Percentiles rank a stretch among this genome's conserved stretches.
Conservation (phyloP, 805 yeast genomes). For the Candida qinlingensis region DNA sequence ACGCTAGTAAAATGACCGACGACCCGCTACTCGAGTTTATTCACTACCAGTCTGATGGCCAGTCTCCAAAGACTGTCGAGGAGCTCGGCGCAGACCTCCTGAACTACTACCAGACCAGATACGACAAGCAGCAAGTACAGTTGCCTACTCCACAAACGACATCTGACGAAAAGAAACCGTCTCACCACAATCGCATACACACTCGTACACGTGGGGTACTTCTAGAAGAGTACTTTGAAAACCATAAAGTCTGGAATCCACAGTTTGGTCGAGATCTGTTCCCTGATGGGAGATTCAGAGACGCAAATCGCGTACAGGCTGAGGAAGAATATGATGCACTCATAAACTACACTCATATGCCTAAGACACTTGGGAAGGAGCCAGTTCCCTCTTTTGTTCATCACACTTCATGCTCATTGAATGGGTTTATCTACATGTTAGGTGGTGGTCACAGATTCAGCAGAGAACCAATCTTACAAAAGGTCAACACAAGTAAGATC, state of each 20-base stretch:
- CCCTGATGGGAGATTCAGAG: constrained; percentile 2
- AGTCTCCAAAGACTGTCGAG: not conserved
- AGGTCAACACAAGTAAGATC: constrained; percentile 31
- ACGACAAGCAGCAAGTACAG: constrained; percentile 2
- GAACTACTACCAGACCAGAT: constrained; percentile 1
- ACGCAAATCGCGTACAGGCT: not conserved
- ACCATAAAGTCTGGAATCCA: constrained; percentile 13
- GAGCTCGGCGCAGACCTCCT: not conserved
- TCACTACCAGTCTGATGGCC: not conserved
- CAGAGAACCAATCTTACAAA: constrained; percentile 21
- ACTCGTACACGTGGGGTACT: not conserved
- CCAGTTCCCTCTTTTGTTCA: constrained; percentile 39
- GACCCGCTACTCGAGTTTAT: not conserved
- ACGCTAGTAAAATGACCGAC: not conserved
- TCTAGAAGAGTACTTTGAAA: constrained; percentile 1
- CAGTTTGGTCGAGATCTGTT: not conserved
- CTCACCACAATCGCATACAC: too few species aligned
- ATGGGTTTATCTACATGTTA: constrained; percentile 32
- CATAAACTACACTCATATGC: constrained; percentile 21
- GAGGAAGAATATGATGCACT: constrained; percentile 10
- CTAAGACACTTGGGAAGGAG: constrained; percentile 33
- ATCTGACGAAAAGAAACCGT: too few species aligned
- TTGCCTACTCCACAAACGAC: not conserved
- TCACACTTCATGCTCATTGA: constrained; percentile 37
- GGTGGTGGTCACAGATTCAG: constrained; percentile 39